Evolutionary conservation across 2,329 filamentous ascomycete species (phyloP).

Genomic region (Blastomyces percursus): DNA sequence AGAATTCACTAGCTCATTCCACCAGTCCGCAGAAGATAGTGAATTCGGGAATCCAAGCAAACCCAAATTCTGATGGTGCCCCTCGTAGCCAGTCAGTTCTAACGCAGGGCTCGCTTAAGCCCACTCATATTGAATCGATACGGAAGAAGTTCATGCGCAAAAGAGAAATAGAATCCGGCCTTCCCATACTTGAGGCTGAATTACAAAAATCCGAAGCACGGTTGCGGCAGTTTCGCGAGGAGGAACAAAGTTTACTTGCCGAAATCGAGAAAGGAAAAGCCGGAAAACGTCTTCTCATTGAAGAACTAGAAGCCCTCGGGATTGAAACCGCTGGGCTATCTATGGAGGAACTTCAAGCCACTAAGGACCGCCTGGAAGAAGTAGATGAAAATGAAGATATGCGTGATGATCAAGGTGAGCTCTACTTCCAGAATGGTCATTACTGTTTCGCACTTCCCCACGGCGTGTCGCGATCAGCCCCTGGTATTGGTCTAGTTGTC

Average conservation of each 20-base stretch:
- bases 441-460: background rate
- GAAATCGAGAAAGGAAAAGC: conserved; percentile 38
- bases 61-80: background rate
- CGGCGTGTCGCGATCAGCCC: background rate
- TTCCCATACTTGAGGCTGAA: conserved; percentile 38
- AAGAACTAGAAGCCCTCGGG: conserved; percentile 41
- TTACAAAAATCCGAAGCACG: conserved; percentile 28
- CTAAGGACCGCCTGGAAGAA: conserved; percentile 17
- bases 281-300: conserved; percentile 34
- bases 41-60: background rate
- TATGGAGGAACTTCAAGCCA: conserved; percentile 34
- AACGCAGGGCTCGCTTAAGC: conserved; percentile 17
- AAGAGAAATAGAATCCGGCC: conserved; percentile 39
- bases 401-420: conserved; percentile 13
- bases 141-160: conserved; percentile 33
- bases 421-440: background rate
- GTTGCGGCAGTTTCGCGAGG: conserved; percentile 23
- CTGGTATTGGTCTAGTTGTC: background rate
- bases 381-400: conserved; percentile 13
- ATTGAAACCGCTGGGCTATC: conserved; percentile 39
- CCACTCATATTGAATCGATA: conserved; percentile 21
- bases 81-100: conserved; percentile 14
- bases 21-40: background rate
- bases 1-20: background rate
- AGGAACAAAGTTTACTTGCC: conserved; percentile 32